Conservation (phyloP, 345 rosid species). For the Arabidopsis thaliana region DNA sequence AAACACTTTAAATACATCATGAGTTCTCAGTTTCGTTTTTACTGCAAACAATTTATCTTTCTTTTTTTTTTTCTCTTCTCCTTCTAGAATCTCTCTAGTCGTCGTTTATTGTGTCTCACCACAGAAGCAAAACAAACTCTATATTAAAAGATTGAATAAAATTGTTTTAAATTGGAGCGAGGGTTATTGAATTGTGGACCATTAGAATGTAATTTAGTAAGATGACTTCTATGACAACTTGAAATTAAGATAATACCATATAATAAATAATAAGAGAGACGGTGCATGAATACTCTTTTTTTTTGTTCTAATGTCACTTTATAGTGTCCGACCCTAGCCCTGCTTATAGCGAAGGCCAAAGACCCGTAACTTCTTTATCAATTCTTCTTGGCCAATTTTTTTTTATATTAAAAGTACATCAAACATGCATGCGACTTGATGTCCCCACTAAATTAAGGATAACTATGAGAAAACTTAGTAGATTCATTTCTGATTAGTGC, state of each 20-base stretch:
- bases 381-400: not conserved
- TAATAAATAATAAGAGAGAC: not conserved
- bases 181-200: constrained; percentile 10
- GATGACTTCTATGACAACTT: constrained; percentile 26
- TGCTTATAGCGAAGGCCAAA: constrained; percentile 14
- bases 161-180: not conserved
- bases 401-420: not conserved
- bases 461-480: constrained; percentile 29
- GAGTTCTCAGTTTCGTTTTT: too few relatives aligned
- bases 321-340: constrained; percentile 9
- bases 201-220: constrained; percentile 24
- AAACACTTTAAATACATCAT: too few relatives aligned
- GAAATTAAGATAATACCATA: constrained; percentile 5
- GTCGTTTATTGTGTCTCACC: constrained; percentile 13
- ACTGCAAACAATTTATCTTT: too few relatives aligned
- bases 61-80: too few relatives aligned
- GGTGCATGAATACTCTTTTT: constrained; percentile 25
- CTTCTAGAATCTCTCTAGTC: not conserved
- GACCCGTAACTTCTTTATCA: not conserved
- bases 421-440: constrained; percentile 33
- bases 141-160: not conserved
- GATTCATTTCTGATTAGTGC: constrained; percentile 27
- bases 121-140: constrained; percentile 11
- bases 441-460: constrained; percentile 34
- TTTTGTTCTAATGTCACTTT: constrained; percentile 8